Evolutionary conservation across 768 basidiomycete genomes (phyloP).

Genomic region (Lepiota brunneoincarnata): DNA sequence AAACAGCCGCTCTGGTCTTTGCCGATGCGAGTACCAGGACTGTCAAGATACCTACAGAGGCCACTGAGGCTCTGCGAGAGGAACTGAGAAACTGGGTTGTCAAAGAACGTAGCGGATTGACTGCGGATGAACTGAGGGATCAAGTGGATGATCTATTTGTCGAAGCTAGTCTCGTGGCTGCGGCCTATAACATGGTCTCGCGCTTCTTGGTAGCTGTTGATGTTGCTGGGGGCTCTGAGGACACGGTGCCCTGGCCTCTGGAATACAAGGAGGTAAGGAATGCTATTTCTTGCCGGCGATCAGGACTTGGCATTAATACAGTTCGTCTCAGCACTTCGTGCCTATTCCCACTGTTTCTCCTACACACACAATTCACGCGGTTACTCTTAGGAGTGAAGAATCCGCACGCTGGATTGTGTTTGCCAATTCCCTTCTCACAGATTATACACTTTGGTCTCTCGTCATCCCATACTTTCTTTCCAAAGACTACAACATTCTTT

Average conservation of each 20-base stretch:
- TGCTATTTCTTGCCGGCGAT: not conserved
- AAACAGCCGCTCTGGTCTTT: conserved; percentile 52
- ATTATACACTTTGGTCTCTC: conserved; percentile 45
- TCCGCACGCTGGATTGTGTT: conserved; percentile 51
- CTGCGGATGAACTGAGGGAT: conserved; percentile 21
- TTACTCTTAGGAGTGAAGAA: conserved; percentile 36
- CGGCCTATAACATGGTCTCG: conserved; percentile 68
- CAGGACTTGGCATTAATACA: not conserved
- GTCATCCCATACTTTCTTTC: conserved; percentile 38
- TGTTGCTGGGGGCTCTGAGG: conserved; percentile 50
- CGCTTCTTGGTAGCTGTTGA: conserved; percentile 62
- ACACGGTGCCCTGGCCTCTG: conserved; percentile 47
- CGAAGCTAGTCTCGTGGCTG: conserved; percentile 51
- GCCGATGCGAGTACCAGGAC: conserved; percentile 56
- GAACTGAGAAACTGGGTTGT: conserved; percentile 28
- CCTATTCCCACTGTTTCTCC: conserved; percentile 26
- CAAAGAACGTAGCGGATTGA: conserved; percentile 14
- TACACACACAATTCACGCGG: conserved; percentile 37
- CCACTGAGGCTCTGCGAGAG: conserved; percentile 38
- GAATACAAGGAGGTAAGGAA: conserved; percentile 39
- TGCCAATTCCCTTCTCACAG: conserved; percentile 48
- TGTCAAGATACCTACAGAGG: conserved; percentile 39
- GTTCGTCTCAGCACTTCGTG: conserved; percentile 33
- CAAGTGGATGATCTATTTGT: conserved; percentile 45
- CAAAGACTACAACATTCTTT: conserved; percentile 41